These are phyloP conservation scores for Populus ilicifolia DNA, from an alignment of 345 rosid species.

Conservation along the genomic window DNA sequence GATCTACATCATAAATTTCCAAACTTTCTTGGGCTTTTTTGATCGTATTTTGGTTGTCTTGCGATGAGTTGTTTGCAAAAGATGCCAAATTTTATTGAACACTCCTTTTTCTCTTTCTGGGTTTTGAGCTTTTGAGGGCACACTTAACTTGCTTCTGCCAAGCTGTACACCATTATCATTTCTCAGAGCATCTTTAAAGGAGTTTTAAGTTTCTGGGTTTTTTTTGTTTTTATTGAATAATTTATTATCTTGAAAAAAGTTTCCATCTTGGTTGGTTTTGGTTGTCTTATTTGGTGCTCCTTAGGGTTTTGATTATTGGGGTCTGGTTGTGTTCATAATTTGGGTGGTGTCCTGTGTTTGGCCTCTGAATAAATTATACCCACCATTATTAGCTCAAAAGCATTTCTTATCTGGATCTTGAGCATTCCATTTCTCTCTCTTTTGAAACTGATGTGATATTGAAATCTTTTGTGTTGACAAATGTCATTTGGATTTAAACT, in stretches of 20 bases:
- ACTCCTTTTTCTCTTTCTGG: slow-evolving; percentile 21
- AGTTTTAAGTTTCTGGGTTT: not conserved
- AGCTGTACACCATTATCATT: slow-evolving; percentile 34
- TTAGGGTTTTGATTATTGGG: not conserved
- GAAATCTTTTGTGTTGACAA: slow-evolving; percentile 8
- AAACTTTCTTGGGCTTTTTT: not conserved
- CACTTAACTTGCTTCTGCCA: slow-evolving; percentile 10
- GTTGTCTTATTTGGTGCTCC: not conserved
- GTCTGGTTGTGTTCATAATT: not conserved
- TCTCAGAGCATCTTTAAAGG: slow-evolving; percentile 1
- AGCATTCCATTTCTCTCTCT: slow-evolving; percentile 1
- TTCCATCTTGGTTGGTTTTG: not conserved
- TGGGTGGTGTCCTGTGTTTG: slow-evolving; percentile 19
- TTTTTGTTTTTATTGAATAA: not conserved
- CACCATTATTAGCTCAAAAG: slow-evolving; percentile 16
- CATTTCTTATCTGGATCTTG: slow-evolving; percentile 15
- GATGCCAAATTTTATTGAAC: slow-evolving; percentile 12
- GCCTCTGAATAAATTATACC: not conserved
- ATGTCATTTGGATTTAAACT: not conserved
- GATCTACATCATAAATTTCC: slow-evolving; percentile 10
- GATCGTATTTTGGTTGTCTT: slow-evolving; percentile 14
- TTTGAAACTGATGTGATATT: not conserved
- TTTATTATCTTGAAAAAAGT: slow-evolving; percentile 6
- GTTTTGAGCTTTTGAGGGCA: slow-evolving; percentile 18
- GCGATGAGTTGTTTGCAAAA: not conserved